Evolutionary conservation across 768 basidiomycete genomes (phyloP), one percentile per base, ranked within the genome.

Genomic region (Lepiota venenata): DNA sequence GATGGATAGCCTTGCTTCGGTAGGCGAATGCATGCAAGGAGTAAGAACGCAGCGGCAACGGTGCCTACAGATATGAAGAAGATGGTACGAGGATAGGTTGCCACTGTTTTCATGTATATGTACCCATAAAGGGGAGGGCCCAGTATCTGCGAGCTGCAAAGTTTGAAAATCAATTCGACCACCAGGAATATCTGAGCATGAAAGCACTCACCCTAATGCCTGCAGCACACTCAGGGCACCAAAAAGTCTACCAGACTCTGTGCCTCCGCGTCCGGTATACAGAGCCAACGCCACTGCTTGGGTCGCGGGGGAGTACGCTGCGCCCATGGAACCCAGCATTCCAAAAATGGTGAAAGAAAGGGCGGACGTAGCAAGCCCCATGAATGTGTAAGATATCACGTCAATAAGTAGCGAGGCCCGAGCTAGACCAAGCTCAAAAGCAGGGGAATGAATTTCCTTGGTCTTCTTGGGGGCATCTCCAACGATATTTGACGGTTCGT

Each of bases 171-270:
- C 53, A 38, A 40, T 45, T 5, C 18, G 11, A 4, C n/a, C 35
- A 11, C n/a, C 32, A 22, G 41, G 16, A 39, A 18, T 16, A 2
- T 39, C 6, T 8, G 43, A 41, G 25, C 25, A 16, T 36, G 40
- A 42, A 40, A 25, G 12, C 3, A 68, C 71, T 14, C 56, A 86
- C 83, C 83, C 75, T 9, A 92, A 63, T 4, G 87, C 83, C 57
- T 88, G 82, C 3, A 92, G 59, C 25, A 94, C 88, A 52, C 85
- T 84, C 54, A 94, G 60, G 3, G 84, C 91, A 11, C 91, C 93
- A 62, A 93, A 94, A 15, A 97, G 73, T 60, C 74, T 77, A 2
- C 92, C 93, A 11, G 77, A 72, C 62, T 93, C 88, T 12, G 74
- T 74, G 2, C 83, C 80, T 1, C 79, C 79, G 16, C 73, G 71